These are phyloP conservation scores for Hypoxylon sp. DNA, from an alignment of 2,329 filamentous ascomycete genomes.

Conservation along the genomic window DNA sequence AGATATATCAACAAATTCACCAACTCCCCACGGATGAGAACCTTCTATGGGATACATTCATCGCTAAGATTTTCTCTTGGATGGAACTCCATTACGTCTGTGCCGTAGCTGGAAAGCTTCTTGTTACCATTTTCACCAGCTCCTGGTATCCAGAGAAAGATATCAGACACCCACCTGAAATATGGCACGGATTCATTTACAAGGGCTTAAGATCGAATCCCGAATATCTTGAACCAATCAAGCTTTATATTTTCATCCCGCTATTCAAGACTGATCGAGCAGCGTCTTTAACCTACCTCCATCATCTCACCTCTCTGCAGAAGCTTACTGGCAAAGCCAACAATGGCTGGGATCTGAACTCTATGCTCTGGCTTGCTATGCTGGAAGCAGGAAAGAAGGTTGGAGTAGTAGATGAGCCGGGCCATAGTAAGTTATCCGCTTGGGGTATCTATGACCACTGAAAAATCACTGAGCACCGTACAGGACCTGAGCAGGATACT, in stretches of 20 bases:
- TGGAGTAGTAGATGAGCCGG: slow-evolving; percentile 73
- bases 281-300: slow-evolving; percentile 65
- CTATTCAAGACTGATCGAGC: slow-evolving; percentile 66
- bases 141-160: slow-evolving; percentile 49
- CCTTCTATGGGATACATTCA: slow-evolving; percentile 59
- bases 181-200: slow-evolving; percentile 66
- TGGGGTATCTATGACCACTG: slow-evolving; percentile 29
- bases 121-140: slow-evolving; percentile 63
- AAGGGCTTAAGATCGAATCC: slow-evolving; percentile 57
- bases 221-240: slow-evolving; percentile 66
- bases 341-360: slow-evolving; percentile 59
- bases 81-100: slow-evolving; percentile 65
- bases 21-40: slow-evolving; percentile 36
- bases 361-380: slow-evolving; percentile 70
- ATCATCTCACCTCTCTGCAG: slow-evolving; percentile 60
- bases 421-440: slow-evolving; percentile 47
- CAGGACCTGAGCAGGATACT: slow-evolving; percentile 37
- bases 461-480: slow-evolving; percentile 17
- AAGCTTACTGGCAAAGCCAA: slow-evolving; percentile 55
- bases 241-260: slow-evolving; percentile 69
- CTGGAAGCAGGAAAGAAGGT: slow-evolving; percentile 75
- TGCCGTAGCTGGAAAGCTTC: slow-evolving; percentile 66
- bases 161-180: slow-evolving; percentile 49
- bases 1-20: slow-evolving; percentile 51
- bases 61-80: slow-evolving; percentile 61